Evolutionary conservation across 306 rosid species (phyloP), one percentile per base, ranked within the genome.

Genomic region (Medicago arabica): DNA sequence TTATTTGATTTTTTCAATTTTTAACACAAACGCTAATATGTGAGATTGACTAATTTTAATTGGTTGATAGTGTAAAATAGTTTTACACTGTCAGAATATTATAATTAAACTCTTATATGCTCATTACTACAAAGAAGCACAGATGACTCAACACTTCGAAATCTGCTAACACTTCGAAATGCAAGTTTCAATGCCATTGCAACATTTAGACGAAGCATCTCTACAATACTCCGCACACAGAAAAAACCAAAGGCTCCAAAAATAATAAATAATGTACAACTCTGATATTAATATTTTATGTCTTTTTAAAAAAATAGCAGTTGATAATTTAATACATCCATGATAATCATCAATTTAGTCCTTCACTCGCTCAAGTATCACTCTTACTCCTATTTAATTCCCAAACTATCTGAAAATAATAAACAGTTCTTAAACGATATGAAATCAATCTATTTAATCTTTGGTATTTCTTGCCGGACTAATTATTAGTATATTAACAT

Each of bases 111-210:
- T n/a, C 81, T 73, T 53, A 94, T 94, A 84, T 92, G 87, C 23
- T 86, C 86, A 34, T 94, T 93, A 17, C 92, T 87, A 78, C 93
- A 92, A 61, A 94, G 91, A 79, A 94, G 89, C 83, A 92, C 84
- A 0, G 89, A 87, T 79, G 92, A 66, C 87, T 94, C 96, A 41
- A 84, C 90, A 71, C 90, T 88, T 60, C 90, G 86, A 46, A 85
- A 94, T 19, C 86, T 87, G 46, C 92, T 97, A 78, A 21, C 23
- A 90, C n/a, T n/a, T n/a, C n/a, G n/a, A 75, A 92, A 85, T 40
- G 89, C 96, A 25, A 87, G 68, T 61, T 94, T 91, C 96, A 94
- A 80, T 8, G 93, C 93, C 88, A 74, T 86, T 23, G 92, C 92
- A 69, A 44, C 97, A 79, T 92, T 87, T 50, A 90, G 72, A 50